Percentiles rank a stretch among this genome's conserved stretches.
These are phyloP conservation scores for Neoboletus subvelutipes DNA, from an alignment of 768 basidiomycete genomes.

Conservation along the genomic window DNA sequence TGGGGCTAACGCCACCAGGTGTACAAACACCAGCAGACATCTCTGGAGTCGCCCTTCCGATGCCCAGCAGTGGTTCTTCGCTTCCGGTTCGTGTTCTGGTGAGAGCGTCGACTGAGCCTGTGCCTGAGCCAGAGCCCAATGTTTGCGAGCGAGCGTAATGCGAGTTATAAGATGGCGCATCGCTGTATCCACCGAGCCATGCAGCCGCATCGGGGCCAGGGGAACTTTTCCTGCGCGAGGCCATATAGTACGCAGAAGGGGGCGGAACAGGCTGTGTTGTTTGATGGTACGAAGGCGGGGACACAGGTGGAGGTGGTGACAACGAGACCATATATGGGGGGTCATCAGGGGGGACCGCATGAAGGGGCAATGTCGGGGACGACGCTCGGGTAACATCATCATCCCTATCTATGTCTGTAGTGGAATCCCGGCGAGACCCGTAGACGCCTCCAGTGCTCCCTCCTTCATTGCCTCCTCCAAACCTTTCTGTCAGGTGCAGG, in stretches of 20 bases:
- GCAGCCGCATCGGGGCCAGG: slow-evolving; percentile 29
- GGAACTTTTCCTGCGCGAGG: slow-evolving; percentile 22
- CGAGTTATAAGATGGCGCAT: slow-evolving; percentile 27
- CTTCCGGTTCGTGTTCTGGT: slow-evolving; percentile 30
- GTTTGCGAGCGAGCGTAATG: slow-evolving; percentile 32
- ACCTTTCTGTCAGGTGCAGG: slow-evolving; percentile 13
- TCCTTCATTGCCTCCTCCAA: slow-evolving; percentile 18
- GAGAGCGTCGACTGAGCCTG: slow-evolving; percentile 29
- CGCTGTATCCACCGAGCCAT: slow-evolving; percentile 27
- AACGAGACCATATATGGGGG: slow-evolving; percentile 17
- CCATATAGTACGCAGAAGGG: slow-evolving; percentile 25
- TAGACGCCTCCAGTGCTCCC: slow-evolving; percentile 30
- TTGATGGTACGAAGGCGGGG: slow-evolving; percentile 3
- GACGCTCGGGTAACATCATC: slow-evolving; percentile 16
- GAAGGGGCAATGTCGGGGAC: slow-evolving; percentile 26
- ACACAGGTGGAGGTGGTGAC: slow-evolving; percentile 26
- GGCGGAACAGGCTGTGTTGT: slow-evolving; percentile 19
- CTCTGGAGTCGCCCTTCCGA: slow-evolving; percentile 15
- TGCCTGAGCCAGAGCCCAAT: slow-evolving; percentile 26
- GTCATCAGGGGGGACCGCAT: slow-evolving; percentile 15
- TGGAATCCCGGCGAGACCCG: slow-evolving; percentile 20
- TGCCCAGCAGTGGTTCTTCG: slow-evolving; percentile 28
- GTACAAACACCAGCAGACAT: not conserved
- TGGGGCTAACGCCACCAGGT: slow-evolving; percentile 9
- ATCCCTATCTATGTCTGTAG: slow-evolving; percentile 11